Base-by-base conservation (phyloP, 768 basidiomycete species). In the Agaricus bisporus region DNA sequence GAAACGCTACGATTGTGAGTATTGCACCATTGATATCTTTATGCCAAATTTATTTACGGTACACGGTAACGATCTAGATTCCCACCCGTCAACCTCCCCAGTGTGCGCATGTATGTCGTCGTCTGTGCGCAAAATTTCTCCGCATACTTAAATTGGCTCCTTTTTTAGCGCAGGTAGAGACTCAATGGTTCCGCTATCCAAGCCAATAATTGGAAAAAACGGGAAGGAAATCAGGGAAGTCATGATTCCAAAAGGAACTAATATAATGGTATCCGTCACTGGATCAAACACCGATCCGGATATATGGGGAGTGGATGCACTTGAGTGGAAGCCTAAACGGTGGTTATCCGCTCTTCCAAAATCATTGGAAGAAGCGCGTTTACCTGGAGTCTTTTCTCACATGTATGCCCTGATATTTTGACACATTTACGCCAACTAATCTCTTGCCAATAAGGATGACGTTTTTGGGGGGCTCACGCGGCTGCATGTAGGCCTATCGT, bases 271-370 rank as follows among this genome's bases (percentile, higher is more conserved):
- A 17, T 71, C 70, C 0, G 64, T 75, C 14, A 25, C 68, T 14
- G 61, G 61, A 18, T 60, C 70, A 17, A 79, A 80, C 57, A 61
- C 67, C 2, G 70, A 73, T 58, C 66, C 66, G 14, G 64, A 64
- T 0, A 58, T 78, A 4, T 80, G 77, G 78, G 79, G 78, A 10
- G 60, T 63, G 10, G 77, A 81, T 55, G 69, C 73, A 2, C 51
- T 59, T n/a, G 72, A 78, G 50, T 79, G 76, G 76, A 78, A 76
- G 56, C 79, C 78, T 1, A 75, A 79, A 56, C 63, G 78, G n/a
- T 80, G 78, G 78, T 63, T 78, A 3, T 29, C 68, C 68, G 0
- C n/a, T n/a, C 62, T 75, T 14, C 77, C 75, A 5, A 60, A 69
- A 8, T 46, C 60, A n/a, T 59, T 78, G 1, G 53, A 49, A 2